Percentiles rank a stretch among this genome's conserved stretches.
These are phyloP conservation scores for Aureobasidium sp. DNA, from an alignment of 2,329 filamentous ascomycete species.

Conservation along the genomic window DNA sequence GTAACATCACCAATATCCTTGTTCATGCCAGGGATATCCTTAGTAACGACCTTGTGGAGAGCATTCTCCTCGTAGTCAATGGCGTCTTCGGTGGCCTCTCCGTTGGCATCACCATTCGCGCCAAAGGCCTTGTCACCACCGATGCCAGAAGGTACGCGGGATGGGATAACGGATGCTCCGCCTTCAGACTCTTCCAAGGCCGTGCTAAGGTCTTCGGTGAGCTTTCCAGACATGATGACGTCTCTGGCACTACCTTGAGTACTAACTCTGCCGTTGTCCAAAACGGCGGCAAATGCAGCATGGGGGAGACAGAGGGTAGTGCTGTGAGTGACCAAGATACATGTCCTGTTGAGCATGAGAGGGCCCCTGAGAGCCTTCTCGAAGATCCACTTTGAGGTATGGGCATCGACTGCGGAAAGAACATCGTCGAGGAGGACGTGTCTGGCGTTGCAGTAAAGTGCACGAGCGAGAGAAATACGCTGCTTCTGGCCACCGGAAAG, in stretches of 20 bases:
- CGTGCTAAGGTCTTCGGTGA: conserved; percentile 68
- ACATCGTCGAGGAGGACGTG: conserved; percentile 92
- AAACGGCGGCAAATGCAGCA: conserved; percentile 70
- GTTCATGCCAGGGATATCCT: conserved; percentile 30
- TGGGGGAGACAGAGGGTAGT: conserved; percentile 76
- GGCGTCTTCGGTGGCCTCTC: conserved; percentile 31
- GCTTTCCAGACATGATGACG: conserved; percentile 73
- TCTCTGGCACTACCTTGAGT: conserved; percentile 69
- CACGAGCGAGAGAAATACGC: conserved; percentile 90
- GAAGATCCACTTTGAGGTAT: conserved; percentile 98
- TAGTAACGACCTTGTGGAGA: conserved; percentile 37
- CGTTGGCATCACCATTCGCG: conserved; percentile 37
- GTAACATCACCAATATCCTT: conserved; percentile 24
- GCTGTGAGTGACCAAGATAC: conserved; percentile 94
- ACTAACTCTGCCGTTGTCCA: conserved; percentile 77
- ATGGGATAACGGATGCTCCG: conserved; percentile 63
- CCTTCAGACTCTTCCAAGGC: conserved; percentile 59
- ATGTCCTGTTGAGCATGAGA: conserved; percentile 81
- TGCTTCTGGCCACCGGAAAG: conserved; percentile 97
- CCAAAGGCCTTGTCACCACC: conserved; percentile 44
- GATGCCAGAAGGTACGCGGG: conserved; percentile 67
- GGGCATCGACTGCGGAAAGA: conserved; percentile 90
- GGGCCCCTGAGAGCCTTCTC: conserved; percentile 83
- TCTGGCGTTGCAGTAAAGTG: conserved; percentile 89
- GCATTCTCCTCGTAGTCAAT: conserved; percentile 28